phyloP scores from a whole-genome alignment of 1,139 yeast species.

The Candida buenavistaensis region DNA sequence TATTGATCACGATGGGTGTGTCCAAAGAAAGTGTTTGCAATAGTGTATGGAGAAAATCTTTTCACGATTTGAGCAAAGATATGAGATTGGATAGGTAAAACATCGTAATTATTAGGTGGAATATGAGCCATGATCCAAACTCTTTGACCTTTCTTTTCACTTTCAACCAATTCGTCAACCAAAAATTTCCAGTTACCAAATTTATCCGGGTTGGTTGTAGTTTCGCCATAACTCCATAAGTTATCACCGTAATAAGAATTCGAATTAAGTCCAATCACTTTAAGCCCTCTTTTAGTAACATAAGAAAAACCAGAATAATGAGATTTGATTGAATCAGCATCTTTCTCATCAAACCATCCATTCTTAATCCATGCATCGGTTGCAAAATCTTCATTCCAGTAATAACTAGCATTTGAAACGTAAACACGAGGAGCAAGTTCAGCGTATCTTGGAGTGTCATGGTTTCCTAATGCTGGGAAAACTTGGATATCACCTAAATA shows the following conservation, averaged over 20 bases:
- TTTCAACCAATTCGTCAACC: constrained; percentile 57
- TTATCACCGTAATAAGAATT: constrained; percentile 67
- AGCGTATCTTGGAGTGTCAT: constrained; percentile 72
- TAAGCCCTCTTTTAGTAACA: constrained; percentile 55
- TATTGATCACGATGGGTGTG: constrained; percentile 74
- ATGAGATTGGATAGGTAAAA: constrained; percentile 60
- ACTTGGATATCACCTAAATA: constrained; percentile 57
- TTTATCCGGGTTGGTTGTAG: constrained; percentile 53
- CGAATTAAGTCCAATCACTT: constrained; percentile 64
- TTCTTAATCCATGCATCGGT: constrained; percentile 55
- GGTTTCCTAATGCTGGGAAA: constrained; percentile 69
- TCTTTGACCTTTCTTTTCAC: constrained; percentile 57
- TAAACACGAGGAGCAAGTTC: constrained; percentile 55
- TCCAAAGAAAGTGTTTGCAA: constrained; percentile 68
- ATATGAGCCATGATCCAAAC: constrained; percentile 76
- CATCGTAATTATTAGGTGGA: constrained; percentile 55
- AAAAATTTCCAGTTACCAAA: constrained; percentile 66
- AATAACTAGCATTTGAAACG: constrained; percentile 45
- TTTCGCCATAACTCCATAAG: constrained; percentile 60
- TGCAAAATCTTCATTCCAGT: constrained; percentile 61
- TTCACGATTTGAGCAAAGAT: constrained; percentile 57
- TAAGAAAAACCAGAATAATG: constrained; percentile 68
- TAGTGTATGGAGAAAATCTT: constrained; percentile 66
- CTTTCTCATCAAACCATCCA: constrained; percentile 35
- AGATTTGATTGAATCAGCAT: constrained; percentile 19